Base-by-base conservation (phyloP, 1,284 basidiomycete genomes). In the Spongiforma sp. region DNA sequence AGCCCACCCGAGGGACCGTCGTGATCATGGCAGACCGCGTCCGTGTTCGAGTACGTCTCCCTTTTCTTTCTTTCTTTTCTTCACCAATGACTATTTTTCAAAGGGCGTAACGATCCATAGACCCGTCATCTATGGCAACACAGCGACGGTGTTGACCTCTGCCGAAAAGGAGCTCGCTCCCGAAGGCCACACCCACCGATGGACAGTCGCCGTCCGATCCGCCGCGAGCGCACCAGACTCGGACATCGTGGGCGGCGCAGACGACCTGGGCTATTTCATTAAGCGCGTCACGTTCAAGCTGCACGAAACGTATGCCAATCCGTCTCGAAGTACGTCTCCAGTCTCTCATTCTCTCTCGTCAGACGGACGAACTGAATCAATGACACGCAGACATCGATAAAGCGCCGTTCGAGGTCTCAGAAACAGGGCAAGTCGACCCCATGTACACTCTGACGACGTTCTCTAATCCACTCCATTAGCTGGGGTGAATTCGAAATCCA, bases 401-500 rank as follows among this genome's bases (percentile, higher is more conserved):
- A 74, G 88, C 94, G 11, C 98, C 98, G 0, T 99, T 96, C 74
- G 92, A 95, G 70, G 90, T 99, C 12, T 92, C 95, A 10, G 98
- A 99, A 77, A 99, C 97, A 12, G 98, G 92, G n/a, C n/a, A n/a
- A n/a, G n/a, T n/a, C n/a, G n/a, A n/a, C n/a, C n/a, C n/a, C n/a
- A n/a, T n/a, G n/a, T n/a, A n/a, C n/a, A n/a, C n/a, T n/a, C n/a
- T n/a, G n/a, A n/a, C n/a, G n/a, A n/a, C n/a, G n/a, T n/a, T n/a
- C n/a, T n/a, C n/a, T n/a, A n/a, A n/a, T n/a, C n/a, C n/a, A n/a
- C n/a, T n/a, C n/a, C n/a, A n/a, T n/a, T 65, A 93, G 97, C 55
- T 99, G 98, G 98, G 98, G 98, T 73, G 98, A 99, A 82, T 99
- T 99, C 78, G 95, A 98, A 72, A 92, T 99, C 66, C 89, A 93